Evolutionary conservation across 176 grass and related monocot genomes (phyloP).

Genomic region (Stipa capillata): DNA sequence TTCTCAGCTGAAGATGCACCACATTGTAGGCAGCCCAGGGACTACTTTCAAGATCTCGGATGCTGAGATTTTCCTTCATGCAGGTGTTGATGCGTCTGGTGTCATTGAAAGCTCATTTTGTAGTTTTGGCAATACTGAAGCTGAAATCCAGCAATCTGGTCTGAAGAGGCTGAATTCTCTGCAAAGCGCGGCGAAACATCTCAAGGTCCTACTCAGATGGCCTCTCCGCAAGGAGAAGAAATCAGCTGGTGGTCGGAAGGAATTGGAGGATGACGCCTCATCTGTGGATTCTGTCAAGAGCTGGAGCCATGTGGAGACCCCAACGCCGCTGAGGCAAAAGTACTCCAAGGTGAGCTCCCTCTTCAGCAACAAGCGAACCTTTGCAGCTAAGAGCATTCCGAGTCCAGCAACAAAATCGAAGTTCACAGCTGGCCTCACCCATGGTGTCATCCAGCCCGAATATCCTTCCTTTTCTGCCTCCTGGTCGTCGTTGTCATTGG

Average conservation of each 20-base stretch:
- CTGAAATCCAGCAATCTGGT: slow-evolving; percentile 19
- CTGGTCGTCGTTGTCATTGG: slow-evolving; percentile 29
- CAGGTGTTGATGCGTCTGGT: slow-evolving; percentile 35
- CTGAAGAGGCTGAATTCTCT: slow-evolving; percentile 60
- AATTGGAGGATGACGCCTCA: slow-evolving; percentile 34
- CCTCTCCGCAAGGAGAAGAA: slow-evolving; percentile 54
- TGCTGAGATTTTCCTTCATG: slow-evolving; percentile 71
- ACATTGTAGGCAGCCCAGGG: slow-evolving; percentile 61
- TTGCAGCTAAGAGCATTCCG: slow-evolving; percentile 32
- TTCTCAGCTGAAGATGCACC: slow-evolving; percentile 69
- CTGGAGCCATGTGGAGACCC: slow-evolving; percentile 49
- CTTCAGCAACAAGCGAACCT: slow-evolving; percentile 63
- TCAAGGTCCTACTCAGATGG: slow-evolving; percentile 68
- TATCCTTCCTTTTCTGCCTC: slow-evolving; percentile 17
- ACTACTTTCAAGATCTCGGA: slow-evolving; percentile 74
- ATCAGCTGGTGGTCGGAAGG: slow-evolving; percentile 11
- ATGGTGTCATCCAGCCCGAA: slow-evolving; percentile 34
- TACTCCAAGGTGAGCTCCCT: slow-evolving; percentile 55
- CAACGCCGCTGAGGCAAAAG: slow-evolving; percentile 60
- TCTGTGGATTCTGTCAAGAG: slow-evolving; percentile 63
- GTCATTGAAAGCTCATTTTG: slow-evolving; percentile 59
- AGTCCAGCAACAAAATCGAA: slow-evolving; percentile 44
- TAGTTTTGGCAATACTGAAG: slow-evolving; percentile 33
- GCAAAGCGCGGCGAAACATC: slow-evolving; percentile 41
- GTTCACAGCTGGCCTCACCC: slow-evolving; percentile 24